Percentiles rank a stretch among this genome's conserved stretches.
Conservation (phyloP, 1,284 basidiomycete species). For the Ustilago vetiveriae region DNA sequence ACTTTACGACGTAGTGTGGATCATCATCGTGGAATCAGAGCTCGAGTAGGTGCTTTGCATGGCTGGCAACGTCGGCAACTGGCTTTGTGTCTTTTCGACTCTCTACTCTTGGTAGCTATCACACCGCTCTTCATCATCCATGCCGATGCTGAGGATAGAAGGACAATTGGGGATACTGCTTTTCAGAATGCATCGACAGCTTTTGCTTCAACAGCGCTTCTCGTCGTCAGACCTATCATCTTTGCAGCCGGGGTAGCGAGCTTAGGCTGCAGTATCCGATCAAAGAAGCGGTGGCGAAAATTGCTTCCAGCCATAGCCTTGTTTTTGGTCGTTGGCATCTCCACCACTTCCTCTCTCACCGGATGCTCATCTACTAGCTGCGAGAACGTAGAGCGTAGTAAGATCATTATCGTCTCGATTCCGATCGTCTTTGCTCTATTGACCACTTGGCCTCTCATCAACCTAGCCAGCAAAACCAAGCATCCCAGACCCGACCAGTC, state of each 20-base stretch:
- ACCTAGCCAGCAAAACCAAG: background rate
- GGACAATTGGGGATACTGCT: conserved; percentile 8
- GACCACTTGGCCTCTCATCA: background rate
- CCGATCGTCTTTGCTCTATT: conserved; percentile 1
- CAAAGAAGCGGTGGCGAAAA: background rate
- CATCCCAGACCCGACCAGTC: background rate
- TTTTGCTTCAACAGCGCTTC: background rate
- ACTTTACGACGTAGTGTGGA: too few relatives aligned
- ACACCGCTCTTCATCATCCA: conserved; percentile 10
- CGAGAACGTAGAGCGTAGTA: background rate
- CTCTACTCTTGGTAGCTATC: conserved; percentile 1
- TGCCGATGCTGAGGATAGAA: background rate
- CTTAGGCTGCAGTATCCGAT: background rate
- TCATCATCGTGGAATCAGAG: too few relatives aligned
- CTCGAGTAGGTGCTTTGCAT: background rate
- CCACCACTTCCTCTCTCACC: background rate
- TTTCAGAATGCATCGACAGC: background rate
- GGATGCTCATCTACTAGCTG: conserved; percentile 5
- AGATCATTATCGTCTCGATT: conserved; percentile 1
- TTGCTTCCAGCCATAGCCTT: background rate
- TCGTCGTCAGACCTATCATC: background rate
- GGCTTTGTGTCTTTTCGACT: conserved; percentile 4
- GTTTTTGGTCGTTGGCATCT: background rate
- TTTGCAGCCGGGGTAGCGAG: background rate
- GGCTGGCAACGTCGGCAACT: conserved; percentile 3